phyloP scores from a whole-genome alignment of 257 asterid species.

The Prunella vulgaris region DNA sequence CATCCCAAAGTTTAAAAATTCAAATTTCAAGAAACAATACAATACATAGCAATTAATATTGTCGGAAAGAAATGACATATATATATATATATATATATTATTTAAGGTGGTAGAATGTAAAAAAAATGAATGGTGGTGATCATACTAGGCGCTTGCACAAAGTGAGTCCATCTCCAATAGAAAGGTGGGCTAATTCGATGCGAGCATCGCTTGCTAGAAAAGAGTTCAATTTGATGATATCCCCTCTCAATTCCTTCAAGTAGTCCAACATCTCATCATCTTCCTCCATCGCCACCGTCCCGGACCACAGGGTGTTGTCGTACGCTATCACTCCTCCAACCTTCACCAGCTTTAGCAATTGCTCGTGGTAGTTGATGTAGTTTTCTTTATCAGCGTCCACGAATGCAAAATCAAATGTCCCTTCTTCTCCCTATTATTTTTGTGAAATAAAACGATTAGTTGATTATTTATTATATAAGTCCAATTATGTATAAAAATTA shows the following conservation, averaged over 20 bases:
- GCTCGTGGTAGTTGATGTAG: constrained; percentile 53
- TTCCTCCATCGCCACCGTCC: constrained; percentile 37
- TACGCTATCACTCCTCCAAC: constrained; percentile 62
- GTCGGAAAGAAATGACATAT: neutral
- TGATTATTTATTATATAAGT: too few relatives aligned
- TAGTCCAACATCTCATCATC: constrained; percentile 41
- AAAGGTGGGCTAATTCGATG: constrained; percentile 52
- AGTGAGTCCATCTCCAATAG: constrained; percentile 65
- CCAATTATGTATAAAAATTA: too few relatives aligned
- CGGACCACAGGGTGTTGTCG: constrained; percentile 63
- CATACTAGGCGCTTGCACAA: constrained; percentile 48
- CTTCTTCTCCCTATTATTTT: constrained; percentile 48
- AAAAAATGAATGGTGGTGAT: neutral
- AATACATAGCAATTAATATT: too few relatives aligned
- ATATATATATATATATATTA: neutral
- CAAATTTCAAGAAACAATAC: too few relatives aligned
- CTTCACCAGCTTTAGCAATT: constrained; percentile 40
- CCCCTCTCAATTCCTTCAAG: constrained; percentile 26
- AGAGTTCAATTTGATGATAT: constrained; percentile 39
- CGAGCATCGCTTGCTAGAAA: constrained; percentile 49
- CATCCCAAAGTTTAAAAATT: too few relatives aligned
- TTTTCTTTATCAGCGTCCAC: constrained; percentile 73
- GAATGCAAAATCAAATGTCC: constrained; percentile 54
- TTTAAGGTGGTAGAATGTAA: neutral
- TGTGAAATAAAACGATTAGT: neutral